These are phyloP conservation scores for Tulasnella sp. DNA, from an alignment of 768 basidiomycete genomes.

Conservation along the genomic window DNA sequence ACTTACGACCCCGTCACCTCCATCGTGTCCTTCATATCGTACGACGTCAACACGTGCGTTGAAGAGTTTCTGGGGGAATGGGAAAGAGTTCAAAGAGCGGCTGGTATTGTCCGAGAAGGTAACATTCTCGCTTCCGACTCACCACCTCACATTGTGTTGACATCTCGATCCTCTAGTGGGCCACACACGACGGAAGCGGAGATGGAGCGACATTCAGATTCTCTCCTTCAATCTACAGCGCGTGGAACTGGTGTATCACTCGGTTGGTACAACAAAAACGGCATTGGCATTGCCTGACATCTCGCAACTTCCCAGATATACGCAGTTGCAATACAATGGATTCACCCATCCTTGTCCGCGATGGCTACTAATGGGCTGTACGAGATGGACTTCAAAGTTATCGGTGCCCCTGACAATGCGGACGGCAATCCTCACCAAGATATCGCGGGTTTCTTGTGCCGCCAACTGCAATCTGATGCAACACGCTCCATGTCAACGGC, in stretches of 20 bases:
- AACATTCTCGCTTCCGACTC: conserved; percentile 18
- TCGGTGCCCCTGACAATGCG: background rate
- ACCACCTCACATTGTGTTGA: background rate
- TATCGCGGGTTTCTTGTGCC: conserved; percentile 61
- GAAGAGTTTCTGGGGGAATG: conserved; percentile 87
- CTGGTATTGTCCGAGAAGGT: conserved; percentile 86
- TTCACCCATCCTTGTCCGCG: conserved; percentile 20
- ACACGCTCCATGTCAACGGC: conserved; percentile 20
- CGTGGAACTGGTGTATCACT: conserved; percentile 68
- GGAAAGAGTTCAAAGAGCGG: conserved; percentile 87
- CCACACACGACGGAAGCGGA: conserved; percentile 35
- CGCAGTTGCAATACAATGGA: conserved; percentile 19
- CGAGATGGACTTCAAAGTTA: conserved; percentile 19
- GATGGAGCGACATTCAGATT: conserved; percentile 65
- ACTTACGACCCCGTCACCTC: conserved; percentile 83
- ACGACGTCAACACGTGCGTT: conserved; percentile 77
- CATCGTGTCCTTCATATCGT: conserved; percentile 77
- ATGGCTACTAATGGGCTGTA: conserved; percentile 24
- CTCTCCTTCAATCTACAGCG: conserved; percentile 86
- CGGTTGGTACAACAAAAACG: conserved; percentile 16
- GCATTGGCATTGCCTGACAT: background rate
- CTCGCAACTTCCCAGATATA: background rate
- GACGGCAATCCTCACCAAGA: conserved; percentile 52
- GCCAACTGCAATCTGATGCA: conserved; percentile 52
- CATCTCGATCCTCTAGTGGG: conserved; percentile 68